A percentile compares a stretch with the other conserved stretches of the same genome.
Conservation (phyloP, 2,329 filamentous ascomycete genomes). For the Mollisia scopiformis region DNA sequence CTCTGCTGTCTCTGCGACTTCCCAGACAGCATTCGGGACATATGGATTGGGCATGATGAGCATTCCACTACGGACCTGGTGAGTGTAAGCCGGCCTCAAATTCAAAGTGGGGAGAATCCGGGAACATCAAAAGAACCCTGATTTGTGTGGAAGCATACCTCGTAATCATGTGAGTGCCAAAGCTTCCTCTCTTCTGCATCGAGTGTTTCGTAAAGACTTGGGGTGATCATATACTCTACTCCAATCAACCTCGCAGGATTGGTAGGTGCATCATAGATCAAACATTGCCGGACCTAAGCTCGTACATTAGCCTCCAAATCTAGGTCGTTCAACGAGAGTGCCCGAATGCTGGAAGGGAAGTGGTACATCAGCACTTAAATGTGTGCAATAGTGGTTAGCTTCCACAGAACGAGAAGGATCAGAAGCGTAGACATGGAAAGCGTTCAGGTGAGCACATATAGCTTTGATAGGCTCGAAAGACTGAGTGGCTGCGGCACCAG, state of each 20-base stretch:
- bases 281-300: conserved; percentile 63
- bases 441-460: conserved; percentile 79
- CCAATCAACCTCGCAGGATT: conserved; percentile 76
- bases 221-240: conserved; percentile 75
- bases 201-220: conserved; percentile 67
- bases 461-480: conserved; percentile 72
- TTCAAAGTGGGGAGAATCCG: background rate
- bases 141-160: conserved; percentile 70
- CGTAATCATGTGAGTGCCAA: conserved; percentile 70
- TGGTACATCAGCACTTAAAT: conserved; percentile 69
- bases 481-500: conserved; percentile 62
- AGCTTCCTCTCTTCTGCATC: conserved; percentile 68
- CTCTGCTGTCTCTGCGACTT: conserved; percentile 75
- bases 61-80: conserved; percentile 56
- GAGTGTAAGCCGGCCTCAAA: background rate
- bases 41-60: conserved; percentile 70
- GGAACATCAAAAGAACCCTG: conserved; percentile 66
- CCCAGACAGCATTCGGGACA: conserved; percentile 67
- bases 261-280: conserved; percentile 76
- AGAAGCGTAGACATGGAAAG: conserved; percentile 75
- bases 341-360: conserved; percentile 49
- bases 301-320: background rate
- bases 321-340: background rate
- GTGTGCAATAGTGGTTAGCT: conserved; percentile 83
- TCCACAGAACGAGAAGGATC: conserved; percentile 67